phyloP scores from a whole-genome alignment of 2,329 filamentous ascomycete species.

The Alternaria arbusti region DNA sequence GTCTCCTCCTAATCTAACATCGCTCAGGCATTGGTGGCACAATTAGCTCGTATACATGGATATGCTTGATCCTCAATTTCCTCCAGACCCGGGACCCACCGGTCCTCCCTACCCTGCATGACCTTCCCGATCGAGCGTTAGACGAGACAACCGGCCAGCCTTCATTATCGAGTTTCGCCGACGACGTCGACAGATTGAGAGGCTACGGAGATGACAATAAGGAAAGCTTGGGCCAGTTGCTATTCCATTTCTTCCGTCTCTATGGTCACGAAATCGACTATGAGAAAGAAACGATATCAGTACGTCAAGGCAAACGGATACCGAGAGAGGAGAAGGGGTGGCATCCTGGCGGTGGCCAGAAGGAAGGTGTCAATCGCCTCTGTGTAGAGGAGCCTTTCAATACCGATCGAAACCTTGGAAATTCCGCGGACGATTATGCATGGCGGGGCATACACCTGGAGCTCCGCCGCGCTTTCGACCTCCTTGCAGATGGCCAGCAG shows the following conservation, averaged over 20 bases:
- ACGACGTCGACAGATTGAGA: slow-evolving; percentile 76
- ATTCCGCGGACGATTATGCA: slow-evolving; percentile 94
- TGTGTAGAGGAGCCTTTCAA: slow-evolving; percentile 99
- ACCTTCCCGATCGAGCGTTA: slow-evolving; percentile 68
- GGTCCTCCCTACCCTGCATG: slow-evolving; percentile 84
- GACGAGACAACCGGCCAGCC: slow-evolving; percentile 66
- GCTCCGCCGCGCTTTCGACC: slow-evolving; percentile 83
- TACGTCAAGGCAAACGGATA: slow-evolving; percentile 79
- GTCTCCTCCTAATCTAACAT: slow-evolving; percentile 22
- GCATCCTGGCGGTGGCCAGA: slow-evolving; percentile 65
- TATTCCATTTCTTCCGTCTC: slow-evolving; percentile 94
- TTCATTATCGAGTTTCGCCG: slow-evolving; percentile 76
- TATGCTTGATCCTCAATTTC: slow-evolving; percentile 97
- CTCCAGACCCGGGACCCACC: slow-evolving; percentile 85
- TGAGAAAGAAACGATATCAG: slow-evolving; percentile 80
- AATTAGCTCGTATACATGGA: slow-evolving; percentile 98
- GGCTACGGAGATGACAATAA: slow-evolving; percentile 81
- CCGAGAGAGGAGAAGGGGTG: slow-evolving; percentile 88
- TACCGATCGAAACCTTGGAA: slow-evolving; percentile 83
- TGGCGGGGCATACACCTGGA: slow-evolving; percentile 91
- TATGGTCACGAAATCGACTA: slow-evolving; percentile 95
- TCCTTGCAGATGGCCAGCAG: slow-evolving; percentile 75
- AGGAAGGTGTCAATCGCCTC: slow-evolving; percentile 70
- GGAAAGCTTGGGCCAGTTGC: slow-evolving; percentile 80
- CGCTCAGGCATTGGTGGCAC: slow-evolving; percentile 80